phyloP scores from a whole-genome alignment of 2,329 filamentous ascomycete genomes.

The Aphanoascus verrucosus region DNA sequence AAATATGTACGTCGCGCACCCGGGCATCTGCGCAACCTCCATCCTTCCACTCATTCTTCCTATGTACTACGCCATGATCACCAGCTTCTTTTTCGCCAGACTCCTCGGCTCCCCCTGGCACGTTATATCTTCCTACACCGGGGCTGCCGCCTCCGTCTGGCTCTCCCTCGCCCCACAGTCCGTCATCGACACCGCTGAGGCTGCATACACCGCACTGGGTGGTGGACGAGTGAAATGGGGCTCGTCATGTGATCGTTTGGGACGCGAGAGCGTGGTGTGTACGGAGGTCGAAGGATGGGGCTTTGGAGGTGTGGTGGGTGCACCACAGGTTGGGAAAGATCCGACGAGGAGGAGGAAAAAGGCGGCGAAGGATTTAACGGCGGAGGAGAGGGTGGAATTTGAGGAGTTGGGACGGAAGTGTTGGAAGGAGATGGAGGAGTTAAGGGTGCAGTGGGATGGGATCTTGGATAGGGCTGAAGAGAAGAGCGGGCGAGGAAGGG shows the following conservation, averaged over 20 bases:
- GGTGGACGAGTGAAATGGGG: constrained; percentile 71
- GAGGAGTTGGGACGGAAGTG: constrained; percentile 32
- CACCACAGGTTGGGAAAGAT: constrained; percentile 43
- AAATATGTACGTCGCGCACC: constrained; percentile 68
- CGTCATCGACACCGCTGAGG: constrained; percentile 29
- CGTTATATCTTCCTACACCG: constrained; percentile 61
- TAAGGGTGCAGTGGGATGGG: constrained; percentile 32
- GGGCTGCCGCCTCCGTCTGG: constrained; percentile 67
- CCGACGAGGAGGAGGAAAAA: constrained; percentile 48
- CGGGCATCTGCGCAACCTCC: constrained; percentile 72
- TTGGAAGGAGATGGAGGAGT: constrained; percentile 36
- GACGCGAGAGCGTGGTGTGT: constrained; percentile 53
- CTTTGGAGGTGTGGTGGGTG: constrained; percentile 43
- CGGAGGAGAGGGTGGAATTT: constrained; percentile 29
- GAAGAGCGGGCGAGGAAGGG: background rate
- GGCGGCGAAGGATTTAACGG: constrained; percentile 48
- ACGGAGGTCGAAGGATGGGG: constrained; percentile 88
- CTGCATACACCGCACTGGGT: constrained; percentile 46
- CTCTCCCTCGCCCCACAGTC: constrained; percentile 56
- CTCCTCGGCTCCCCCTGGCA: constrained; percentile 85
- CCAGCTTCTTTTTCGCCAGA: constrained; percentile 60
- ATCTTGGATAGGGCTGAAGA: constrained; percentile 29
- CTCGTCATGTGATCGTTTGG: constrained; percentile 51
- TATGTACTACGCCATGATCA: constrained; percentile 58
- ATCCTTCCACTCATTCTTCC: constrained; percentile 65